Conservation (phyloP, 2,329 filamentous ascomycete genomes). For the Albophoma yamanashiensis region DNA sequence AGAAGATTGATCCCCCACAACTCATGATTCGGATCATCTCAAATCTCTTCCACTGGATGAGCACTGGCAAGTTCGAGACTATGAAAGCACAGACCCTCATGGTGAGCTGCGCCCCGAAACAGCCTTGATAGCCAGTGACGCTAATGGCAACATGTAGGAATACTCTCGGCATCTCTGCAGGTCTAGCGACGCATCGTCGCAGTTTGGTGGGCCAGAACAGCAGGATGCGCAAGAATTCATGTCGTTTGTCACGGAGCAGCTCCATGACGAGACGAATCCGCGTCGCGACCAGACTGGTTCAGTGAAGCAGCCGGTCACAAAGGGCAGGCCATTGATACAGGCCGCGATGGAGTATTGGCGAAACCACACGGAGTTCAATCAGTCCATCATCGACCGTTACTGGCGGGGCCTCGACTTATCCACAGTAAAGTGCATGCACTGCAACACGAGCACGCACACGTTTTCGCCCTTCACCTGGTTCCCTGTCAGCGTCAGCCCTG, state of each 20-base stretch:
- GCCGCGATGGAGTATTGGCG: conserved; percentile 68
- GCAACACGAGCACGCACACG: conserved; percentile 36
- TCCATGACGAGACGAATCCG: conserved; percentile 77
- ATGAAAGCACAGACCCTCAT: conserved; percentile 47
- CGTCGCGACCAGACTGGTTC: conserved; percentile 30
- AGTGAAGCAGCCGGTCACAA: conserved; percentile 19
- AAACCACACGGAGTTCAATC: conserved; percentile 56
- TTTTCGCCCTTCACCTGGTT: conserved; percentile 44
- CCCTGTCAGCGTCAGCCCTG: conserved; percentile 26
- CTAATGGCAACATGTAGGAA: conserved; percentile 27
- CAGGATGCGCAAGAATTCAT: conserved; percentile 92
- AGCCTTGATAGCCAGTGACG: not conserved
- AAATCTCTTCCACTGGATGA: conserved; percentile 48
- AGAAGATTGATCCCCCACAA: conserved; percentile 41
- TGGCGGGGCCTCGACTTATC: conserved; percentile 71
- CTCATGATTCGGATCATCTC: conserved; percentile 49
- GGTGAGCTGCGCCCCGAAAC: conserved; percentile 27
- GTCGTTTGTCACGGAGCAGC: conserved; percentile 66
- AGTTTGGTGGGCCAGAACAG: conserved; percentile 65
- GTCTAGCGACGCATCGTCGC: conserved; percentile 12
- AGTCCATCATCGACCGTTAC: conserved; percentile 67
- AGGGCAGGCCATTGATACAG: conserved; percentile 26
- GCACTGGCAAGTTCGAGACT: conserved; percentile 33
- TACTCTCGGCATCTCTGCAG: conserved; percentile 36
- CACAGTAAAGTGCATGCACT: conserved; percentile 55